Conservation (phyloP, 257 asterid species). For the Salvia miltiorrhiza region DNA sequence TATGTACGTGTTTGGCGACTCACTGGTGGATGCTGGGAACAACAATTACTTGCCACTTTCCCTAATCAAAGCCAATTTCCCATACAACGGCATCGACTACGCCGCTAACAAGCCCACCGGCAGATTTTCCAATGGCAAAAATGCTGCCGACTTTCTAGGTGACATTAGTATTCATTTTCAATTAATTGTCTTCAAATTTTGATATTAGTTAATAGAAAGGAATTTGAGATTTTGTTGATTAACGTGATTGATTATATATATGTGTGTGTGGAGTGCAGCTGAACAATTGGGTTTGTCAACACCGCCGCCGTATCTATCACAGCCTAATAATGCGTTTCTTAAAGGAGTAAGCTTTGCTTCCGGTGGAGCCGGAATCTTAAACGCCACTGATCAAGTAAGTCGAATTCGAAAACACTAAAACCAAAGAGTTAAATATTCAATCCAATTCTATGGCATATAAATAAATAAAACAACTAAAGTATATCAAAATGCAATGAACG, state of each 20-base stretch:
- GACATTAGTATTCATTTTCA: too few relatives aligned
- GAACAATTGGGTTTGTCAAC: slow-evolving; percentile 69
- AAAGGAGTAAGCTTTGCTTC: slow-evolving; percentile 86
- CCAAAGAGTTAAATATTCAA: background rate
- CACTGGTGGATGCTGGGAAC: slow-evolving; percentile 79
- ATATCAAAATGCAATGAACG: slow-evolving; percentile 7
- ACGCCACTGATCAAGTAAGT: slow-evolving; percentile 51
- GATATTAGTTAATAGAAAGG: too few relatives aligned
- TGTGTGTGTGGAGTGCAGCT: slow-evolving; percentile 32
- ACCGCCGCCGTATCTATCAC: slow-evolving; percentile 65
- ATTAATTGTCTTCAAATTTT: too few relatives aligned
- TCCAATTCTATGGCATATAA: background rate
- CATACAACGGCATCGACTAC: slow-evolving; percentile 65
- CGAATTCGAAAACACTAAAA: too few relatives aligned
- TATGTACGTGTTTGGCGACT: slow-evolving; percentile 71
- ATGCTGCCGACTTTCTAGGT: slow-evolving; percentile 80
- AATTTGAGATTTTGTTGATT: too few relatives aligned
- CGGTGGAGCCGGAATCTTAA: slow-evolving; percentile 80
- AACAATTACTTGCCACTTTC: slow-evolving; percentile 52
- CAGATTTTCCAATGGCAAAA: slow-evolving; percentile 80
- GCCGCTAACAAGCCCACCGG: slow-evolving; percentile 59
- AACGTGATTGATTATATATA: background rate
- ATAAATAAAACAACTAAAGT: too few relatives aligned
- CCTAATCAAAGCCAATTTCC: slow-evolving; percentile 53
- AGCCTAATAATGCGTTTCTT: slow-evolving; percentile 33